These are phyloP conservation scores for Apiotrichum gamsii DNA, from an alignment of 1,284 basidiomycete genomes.

Conservation along the genomic window DNA sequence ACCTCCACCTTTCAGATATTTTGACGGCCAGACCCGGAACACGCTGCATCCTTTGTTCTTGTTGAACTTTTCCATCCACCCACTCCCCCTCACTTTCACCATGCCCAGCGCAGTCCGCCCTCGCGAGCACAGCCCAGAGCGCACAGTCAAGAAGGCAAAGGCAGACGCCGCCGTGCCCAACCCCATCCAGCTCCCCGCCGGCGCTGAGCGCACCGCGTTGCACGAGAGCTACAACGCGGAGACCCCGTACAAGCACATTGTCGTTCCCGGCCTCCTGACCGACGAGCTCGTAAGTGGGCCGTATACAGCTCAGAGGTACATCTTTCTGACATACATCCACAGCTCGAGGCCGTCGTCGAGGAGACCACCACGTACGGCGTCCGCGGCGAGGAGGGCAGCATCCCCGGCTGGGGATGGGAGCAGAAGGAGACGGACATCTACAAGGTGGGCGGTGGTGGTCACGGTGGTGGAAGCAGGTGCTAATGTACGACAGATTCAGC, in stretches of 20 bases:
- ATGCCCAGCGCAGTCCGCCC: constrained; percentile 29
- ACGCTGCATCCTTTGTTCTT: not conserved
- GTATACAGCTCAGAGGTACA: not conserved
- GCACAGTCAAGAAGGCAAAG: constrained; percentile 25
- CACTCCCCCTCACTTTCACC: not conserved
- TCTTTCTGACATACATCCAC: constrained; percentile 11
- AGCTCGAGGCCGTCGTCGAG: constrained; percentile 65
- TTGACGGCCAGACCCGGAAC: not conserved
- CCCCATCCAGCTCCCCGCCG: constrained; percentile 25
- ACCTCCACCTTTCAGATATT: constrained; percentile 3
- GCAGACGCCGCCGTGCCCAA: constrained; percentile 10
- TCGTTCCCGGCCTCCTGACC: constrained; percentile 76
- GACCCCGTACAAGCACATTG: constrained; percentile 75
- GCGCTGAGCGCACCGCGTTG: constrained; percentile 17
- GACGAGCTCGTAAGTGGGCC: constrained; percentile 63
- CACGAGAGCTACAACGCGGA: constrained; percentile 54
- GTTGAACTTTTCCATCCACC: not conserved
- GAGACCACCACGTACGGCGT: constrained; percentile 44
- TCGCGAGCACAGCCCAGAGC: constrained; percentile 20
- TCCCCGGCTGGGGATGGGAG: constrained; percentile 63
- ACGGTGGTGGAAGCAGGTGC: not conserved
- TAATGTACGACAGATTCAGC: constrained; percentile 65
- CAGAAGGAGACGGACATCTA: constrained; percentile 99
- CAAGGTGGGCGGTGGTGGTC: constrained; percentile 77
- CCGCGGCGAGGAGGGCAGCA: constrained; percentile 41